These are phyloP conservation scores for Coccinonectria pachysandricola DNA, from an alignment of 2,329 filamentous ascomycete species.

Conservation along the genomic window DNA sequence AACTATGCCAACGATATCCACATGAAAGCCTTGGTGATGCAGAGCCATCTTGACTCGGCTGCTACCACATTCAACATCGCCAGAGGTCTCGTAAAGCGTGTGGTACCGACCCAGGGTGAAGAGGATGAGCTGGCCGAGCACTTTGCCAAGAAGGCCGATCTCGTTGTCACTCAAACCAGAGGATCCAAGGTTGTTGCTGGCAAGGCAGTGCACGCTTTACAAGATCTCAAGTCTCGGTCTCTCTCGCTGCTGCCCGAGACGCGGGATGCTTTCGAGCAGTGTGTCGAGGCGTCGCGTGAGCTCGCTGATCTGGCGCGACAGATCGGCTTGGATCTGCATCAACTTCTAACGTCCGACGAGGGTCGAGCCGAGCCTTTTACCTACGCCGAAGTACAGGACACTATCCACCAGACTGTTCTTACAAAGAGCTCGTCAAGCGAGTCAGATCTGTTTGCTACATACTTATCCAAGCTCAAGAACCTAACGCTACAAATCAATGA, in stretches of 20 bases:
- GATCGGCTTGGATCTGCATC: conserved; percentile 56
- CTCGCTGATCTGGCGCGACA: conserved; percentile 56
- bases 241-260: conserved; percentile 63
- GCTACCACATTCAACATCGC: conserved; percentile 56
- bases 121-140: conserved; percentile 59
- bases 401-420: conserved; percentile 44
- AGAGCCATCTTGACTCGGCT: conserved; percentile 72
- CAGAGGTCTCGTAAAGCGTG: conserved; percentile 56
- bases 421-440: conserved; percentile 45
- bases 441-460: conserved; percentile 59
- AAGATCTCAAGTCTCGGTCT: conserved; percentile 67
- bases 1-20: conserved; percentile 70
- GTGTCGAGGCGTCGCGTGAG: conserved; percentile 53
- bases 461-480: conserved; percentile 55
- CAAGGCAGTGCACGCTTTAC: conserved; percentile 66
- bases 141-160: conserved; percentile 61
- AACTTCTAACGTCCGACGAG: conserved; percentile 57
- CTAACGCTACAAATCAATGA: conserved; percentile 57
- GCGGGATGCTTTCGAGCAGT: conserved; percentile 57
- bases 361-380: conserved; percentile 58
- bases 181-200: conserved; percentile 75
- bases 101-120: conserved; percentile 36
- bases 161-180: conserved; percentile 63
- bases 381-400: conserved; percentile 53
- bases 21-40: conserved; percentile 66